Evolutionary conservation across 768 basidiomycete genomes (phyloP).

Genomic region (Coprinellus micaceus): DNA sequence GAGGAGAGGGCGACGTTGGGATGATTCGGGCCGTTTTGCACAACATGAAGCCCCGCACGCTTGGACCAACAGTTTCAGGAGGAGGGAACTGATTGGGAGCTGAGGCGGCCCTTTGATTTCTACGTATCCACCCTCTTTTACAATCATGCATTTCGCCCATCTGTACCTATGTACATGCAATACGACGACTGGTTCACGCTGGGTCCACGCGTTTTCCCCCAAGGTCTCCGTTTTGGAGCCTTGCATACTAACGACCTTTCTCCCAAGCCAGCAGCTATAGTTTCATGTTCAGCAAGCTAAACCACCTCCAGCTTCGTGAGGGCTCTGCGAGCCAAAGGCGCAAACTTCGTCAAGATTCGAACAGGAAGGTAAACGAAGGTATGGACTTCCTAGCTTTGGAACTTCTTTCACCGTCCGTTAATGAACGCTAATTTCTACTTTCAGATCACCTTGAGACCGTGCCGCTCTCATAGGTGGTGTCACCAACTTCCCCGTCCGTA

Average conservation of each 20-base stretch:
- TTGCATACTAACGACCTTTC: too few relatives aligned
- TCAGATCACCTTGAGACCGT: conserved; percentile 36
- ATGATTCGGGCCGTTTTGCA: conserved; percentile 72
- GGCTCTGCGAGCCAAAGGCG: too few relatives aligned
- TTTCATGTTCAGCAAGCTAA: too few relatives aligned
- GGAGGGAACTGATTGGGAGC: conserved; percentile 86
- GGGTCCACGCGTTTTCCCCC: too few relatives aligned
- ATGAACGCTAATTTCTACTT: background rate
- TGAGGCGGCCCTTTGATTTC: conserved; percentile 41
- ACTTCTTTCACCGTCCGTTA: background rate
- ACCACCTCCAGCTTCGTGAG: too few relatives aligned
- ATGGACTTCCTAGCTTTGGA: conserved; percentile 15
- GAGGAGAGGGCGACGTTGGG: conserved; percentile 15
- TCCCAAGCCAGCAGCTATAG: too few relatives aligned
- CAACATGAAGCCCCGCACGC: conserved; percentile 97
- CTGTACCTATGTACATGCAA: background rate
- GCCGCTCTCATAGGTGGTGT: conserved; percentile 10
- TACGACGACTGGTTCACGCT: background rate
- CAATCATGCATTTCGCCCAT: background rate
- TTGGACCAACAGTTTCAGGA: conserved; percentile 87
- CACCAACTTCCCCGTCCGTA: conserved; percentile 5
- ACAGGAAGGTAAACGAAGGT: background rate
- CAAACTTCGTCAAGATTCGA: too few relatives aligned
- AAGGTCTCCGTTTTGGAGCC: too few relatives aligned
- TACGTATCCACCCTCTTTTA: background rate